Evolutionary conservation across 495 filamentous ascomycete species (phyloP).

Genomic region (Penicillium desertorum): DNA sequence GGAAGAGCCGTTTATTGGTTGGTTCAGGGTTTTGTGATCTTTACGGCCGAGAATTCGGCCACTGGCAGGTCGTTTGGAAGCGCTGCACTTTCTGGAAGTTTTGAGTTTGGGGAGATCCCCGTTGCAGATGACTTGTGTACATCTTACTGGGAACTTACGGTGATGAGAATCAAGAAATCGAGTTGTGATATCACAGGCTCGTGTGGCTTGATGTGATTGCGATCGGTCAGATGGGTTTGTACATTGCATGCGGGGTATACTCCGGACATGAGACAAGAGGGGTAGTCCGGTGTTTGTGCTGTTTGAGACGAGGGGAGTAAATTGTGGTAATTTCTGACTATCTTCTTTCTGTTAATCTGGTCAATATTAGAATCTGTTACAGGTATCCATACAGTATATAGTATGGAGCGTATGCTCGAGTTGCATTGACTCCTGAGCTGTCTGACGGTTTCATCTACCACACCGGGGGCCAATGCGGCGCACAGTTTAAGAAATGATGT

Average conservation of each 20-base stretch:
- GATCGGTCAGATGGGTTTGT: conserved; percentile 23
- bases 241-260: conserved; percentile 7
- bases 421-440: background rate
- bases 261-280: background rate
- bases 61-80: conserved; percentile 19
- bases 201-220: conserved; percentile 7
- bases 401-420: background rate
- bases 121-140: conserved; percentile 12
- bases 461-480: background rate
- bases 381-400: background rate
- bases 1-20: conserved; percentile 6
- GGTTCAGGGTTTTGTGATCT: conserved; percentile 6
- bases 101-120: conserved; percentile 12
- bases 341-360: background rate
- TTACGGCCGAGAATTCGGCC: conserved; percentile 3
- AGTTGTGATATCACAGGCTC: conserved; percentile 17
- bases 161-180: conserved; percentile 7
- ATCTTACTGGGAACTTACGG: background rate
- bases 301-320: conserved; percentile 1
- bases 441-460: background rate
- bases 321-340: background rate
- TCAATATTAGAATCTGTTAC: background rate
- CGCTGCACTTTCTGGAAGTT: conserved; percentile 9
- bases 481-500: conserved; percentile 17
- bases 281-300: background rate